These are phyloP conservation scores for Annulohypoxylon truncatum DNA, from an alignment of 2,329 filamentous ascomycete genomes.

Conservation along the genomic window DNA sequence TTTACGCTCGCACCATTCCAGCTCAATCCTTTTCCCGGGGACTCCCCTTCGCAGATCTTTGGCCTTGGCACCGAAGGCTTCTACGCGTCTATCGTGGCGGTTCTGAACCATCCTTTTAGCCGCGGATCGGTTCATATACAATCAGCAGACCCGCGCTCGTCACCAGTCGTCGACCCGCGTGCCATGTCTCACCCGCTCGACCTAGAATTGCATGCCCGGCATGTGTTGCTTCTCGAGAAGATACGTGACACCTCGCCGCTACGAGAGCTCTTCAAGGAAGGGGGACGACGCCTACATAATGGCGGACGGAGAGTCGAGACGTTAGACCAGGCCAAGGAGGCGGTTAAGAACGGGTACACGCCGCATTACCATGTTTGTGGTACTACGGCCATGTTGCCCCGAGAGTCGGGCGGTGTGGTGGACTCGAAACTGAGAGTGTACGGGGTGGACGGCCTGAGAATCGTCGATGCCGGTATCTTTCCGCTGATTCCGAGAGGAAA, in stretches of 20 bases:
- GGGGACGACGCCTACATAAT: conserved; percentile 5
- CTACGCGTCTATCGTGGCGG: conserved; percentile 16
- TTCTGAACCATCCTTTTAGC: conserved; percentile 24
- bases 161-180: conserved; percentile 17
- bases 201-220: conserved; percentile 22
- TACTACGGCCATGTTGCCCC: conserved; percentile 50
- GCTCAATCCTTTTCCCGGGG: conserved; percentile 11
- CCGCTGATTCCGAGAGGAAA: conserved; percentile 51
- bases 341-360: conserved; percentile 15
- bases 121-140: conserved; percentile 25
- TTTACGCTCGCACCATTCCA: conserved; percentile 22
- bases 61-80: conserved; percentile 15
- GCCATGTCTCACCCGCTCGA: conserved; percentile 25
- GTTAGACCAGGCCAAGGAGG: conserved; percentile 39
- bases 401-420: conserved; percentile 51
- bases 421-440: conserved; percentile 51
- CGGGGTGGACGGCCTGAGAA: conserved; percentile 49
- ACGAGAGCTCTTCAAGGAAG: conserved; percentile 28
- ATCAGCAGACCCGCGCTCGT: conserved; percentile 6
- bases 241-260: conserved; percentile 22
- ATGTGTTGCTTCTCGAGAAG: conserved; percentile 19
- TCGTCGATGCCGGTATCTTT: conserved; percentile 53
- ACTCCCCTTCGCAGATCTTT: conserved; percentile 4
- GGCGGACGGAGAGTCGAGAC: conserved; percentile 38
- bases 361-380: conserved; percentile 43